These are phyloP conservation scores for Pseudomonodictys pantanalensis DNA, from an alignment of 495 filamentous ascomycete genomes.

Conservation along the genomic window DNA sequence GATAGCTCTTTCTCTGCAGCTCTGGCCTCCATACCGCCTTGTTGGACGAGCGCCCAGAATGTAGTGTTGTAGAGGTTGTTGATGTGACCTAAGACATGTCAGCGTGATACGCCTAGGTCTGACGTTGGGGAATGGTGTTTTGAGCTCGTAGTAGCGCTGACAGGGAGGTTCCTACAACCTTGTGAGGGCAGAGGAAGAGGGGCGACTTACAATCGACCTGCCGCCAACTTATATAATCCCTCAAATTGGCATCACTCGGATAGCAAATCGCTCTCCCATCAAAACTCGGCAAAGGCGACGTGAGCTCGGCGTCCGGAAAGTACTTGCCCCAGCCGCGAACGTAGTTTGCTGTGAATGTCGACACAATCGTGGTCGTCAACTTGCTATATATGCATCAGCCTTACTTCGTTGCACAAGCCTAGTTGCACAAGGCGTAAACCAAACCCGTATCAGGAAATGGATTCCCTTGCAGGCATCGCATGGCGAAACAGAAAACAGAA, in stretches of 20 bases:
- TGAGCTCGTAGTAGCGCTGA: background rate
- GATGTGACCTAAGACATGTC: constrained; percentile 67
- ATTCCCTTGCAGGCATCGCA: too few relatives aligned
- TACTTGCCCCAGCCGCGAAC: constrained; percentile 73
- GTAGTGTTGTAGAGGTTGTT: constrained; percentile 98
- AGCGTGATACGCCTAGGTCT: background rate
- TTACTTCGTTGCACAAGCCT: background rate
- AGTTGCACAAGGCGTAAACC: background rate
- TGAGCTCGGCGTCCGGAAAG: constrained; percentile 66
- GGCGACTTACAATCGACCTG: constrained; percentile 82
- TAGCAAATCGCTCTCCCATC: constrained; percentile 90
- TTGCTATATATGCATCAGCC: constrained; percentile 56
- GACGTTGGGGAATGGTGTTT: background rate
- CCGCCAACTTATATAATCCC: constrained; percentile 95
- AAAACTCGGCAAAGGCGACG: constrained; percentile 79
- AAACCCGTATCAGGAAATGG: too few relatives aligned
- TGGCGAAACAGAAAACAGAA: background rate
- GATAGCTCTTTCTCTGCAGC: constrained; percentile 78
- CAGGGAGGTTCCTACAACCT: background rate
- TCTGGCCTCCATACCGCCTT: constrained; percentile 68
- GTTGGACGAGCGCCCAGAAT: constrained; percentile 83
- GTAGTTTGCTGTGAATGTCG: constrained; percentile 91
- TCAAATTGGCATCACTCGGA: constrained; percentile 69
- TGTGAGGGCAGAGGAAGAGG: background rate
- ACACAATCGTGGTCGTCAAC: constrained; percentile 82